Conservation (phyloP, 768 basidiomycete species). For the Russula abietina region DNA sequence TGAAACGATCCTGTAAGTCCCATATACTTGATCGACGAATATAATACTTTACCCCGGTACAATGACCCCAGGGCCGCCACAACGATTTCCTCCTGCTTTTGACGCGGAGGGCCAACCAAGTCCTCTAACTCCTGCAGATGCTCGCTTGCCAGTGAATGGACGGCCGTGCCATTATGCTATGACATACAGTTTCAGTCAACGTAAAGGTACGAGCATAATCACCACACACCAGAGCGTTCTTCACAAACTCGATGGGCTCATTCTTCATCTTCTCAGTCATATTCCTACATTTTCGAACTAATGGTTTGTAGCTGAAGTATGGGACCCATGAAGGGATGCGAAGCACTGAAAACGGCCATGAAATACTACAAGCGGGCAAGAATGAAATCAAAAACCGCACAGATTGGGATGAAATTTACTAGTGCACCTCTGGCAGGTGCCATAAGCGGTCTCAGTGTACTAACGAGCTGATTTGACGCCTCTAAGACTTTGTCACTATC, state of each 20-base stretch:
- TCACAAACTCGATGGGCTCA: not conserved
- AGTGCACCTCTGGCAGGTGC: too few relatives aligned
- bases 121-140: constrained; percentile 6
- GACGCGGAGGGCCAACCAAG: not conserved
- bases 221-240: constrained; percentile 2
- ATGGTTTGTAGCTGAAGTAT: too few relatives aligned
- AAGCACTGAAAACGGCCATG: too few relatives aligned
- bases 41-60: not conserved
- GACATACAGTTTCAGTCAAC: not conserved
- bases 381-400: too few relatives aligned
- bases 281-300: too few relatives aligned
- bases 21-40: not conserved
- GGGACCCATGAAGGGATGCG: too few relatives aligned
- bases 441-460: too few relatives aligned
- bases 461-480: too few relatives aligned
- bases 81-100: not conserved
- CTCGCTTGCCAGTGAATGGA: constrained; percentile 4
- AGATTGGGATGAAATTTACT: too few relatives aligned
- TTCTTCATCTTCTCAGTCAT: too few relatives aligned
- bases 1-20: not conserved
- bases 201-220: not conserved
- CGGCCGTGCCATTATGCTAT: constrained; percentile 8
- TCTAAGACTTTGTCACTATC: too few relatives aligned
- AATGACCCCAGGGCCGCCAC: constrained; percentile 1
- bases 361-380: too few relatives aligned